phyloP scores from a whole-genome alignment of 148 eudicot genomes.

The Rhododendron williamsianum region DNA sequence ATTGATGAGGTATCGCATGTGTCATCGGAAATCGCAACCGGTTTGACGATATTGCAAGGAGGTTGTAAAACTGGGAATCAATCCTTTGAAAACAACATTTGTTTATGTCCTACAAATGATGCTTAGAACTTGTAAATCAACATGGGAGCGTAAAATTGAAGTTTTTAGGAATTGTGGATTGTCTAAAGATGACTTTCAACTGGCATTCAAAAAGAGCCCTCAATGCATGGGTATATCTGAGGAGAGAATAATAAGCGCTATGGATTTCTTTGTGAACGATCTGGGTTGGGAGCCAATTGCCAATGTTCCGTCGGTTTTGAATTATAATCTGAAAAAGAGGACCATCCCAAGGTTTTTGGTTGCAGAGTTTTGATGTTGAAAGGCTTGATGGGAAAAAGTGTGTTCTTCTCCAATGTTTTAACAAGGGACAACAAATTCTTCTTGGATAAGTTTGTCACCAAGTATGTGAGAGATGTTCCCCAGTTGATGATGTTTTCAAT shows the following conservation, averaged over 20 bases:
- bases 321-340: conserved; percentile 11
- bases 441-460: background rate
- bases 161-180: conserved; percentile 26
- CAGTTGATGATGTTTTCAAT: background rate
- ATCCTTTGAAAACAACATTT: background rate
- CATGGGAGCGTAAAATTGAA: background rate
- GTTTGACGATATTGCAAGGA: background rate
- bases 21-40: background rate
- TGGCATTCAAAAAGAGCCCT: conserved; percentile 20
- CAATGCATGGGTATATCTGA: conserved; percentile 17
- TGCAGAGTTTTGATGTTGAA: background rate
- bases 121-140: background rate
- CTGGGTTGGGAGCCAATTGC: conserved; percentile 14
- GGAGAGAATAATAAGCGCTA: conserved; percentile 7
- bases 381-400: background rate
- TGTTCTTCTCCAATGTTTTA: background rate
- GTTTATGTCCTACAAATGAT: background rate
- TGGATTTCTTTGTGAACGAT: conserved; percentile 17
- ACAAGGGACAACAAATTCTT: background rate
- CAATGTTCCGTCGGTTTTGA: background rate
- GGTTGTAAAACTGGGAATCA: background rate
- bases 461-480: conserved; percentile 7
- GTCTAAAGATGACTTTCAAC: conserved; percentile 24
- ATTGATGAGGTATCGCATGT: background rate
- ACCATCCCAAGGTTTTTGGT: conserved; percentile 16